phyloP scores from a whole-genome alignment of 2,329 filamentous ascomycete species.

The Ceratocystiopsis sp. region DNA sequence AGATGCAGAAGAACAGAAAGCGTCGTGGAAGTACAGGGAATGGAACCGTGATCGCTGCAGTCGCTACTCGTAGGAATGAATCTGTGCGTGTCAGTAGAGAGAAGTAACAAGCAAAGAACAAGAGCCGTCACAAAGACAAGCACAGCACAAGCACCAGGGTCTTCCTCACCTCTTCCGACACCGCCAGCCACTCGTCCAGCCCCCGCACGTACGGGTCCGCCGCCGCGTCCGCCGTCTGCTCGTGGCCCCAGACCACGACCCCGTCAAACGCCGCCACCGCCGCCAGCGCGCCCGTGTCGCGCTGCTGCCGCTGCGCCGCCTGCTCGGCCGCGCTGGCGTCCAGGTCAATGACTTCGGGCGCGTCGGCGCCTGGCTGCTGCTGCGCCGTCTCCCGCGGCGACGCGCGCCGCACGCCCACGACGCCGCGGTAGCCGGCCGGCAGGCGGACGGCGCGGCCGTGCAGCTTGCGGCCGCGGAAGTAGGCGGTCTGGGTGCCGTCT shows the following conservation, averaged over 20 bases:
- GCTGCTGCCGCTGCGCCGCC: slow-evolving; percentile 9
- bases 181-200: slow-evolving; percentile 63
- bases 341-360: slow-evolving; percentile 12
- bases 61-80: slow-evolving; percentile 2
- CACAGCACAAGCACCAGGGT: background rate
- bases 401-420: slow-evolving; percentile 32
- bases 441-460: slow-evolving; percentile 48
- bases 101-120: too few relatives aligned
- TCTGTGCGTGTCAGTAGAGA: background rate
- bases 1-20: too few relatives aligned
- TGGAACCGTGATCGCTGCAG: background rate
- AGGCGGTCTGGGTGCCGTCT: slow-evolving; percentile 39
- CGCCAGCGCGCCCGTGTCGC: slow-evolving; percentile 40
- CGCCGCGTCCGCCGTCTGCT: slow-evolving; percentile 40
- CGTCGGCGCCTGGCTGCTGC: slow-evolving; percentile 1
- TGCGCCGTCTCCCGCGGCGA: slow-evolving; percentile 16
- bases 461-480: slow-evolving; percentile 69
- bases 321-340: slow-evolving; percentile 27
- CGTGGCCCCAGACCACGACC: slow-evolving; percentile 73
- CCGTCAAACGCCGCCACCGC: slow-evolving; percentile 53
- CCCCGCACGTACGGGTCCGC: slow-evolving; percentile 57
- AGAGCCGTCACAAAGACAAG: background rate
- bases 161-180: slow-evolving; percentile 36
- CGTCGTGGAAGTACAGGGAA: background rate
- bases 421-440: slow-evolving; percentile 53